Conservation (phyloP, 768 basidiomycete species). For the Xerocomellus intermedius region DNA sequence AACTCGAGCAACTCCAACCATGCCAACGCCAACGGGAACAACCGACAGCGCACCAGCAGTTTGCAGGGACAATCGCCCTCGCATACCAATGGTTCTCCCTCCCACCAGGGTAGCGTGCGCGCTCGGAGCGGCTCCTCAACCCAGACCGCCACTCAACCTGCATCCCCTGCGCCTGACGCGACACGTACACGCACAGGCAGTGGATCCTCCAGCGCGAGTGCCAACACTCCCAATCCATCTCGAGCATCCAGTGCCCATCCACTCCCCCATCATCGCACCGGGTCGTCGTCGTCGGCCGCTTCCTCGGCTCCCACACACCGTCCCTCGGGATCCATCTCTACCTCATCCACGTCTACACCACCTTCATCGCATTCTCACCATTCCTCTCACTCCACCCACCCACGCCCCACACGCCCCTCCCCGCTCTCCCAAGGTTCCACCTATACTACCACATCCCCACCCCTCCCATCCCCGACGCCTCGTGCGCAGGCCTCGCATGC, state of each 20-base stretch:
- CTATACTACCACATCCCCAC: constrained; percentile 14
- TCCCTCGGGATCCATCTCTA: constrained; percentile 27
- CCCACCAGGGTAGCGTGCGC: constrained; percentile 35
- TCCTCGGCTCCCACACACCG: constrained; percentile 23
- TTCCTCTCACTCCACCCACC: constrained; percentile 24
- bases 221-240: constrained; percentile 4
- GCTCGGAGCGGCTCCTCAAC: constrained; percentile 36
- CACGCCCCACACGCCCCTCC: constrained; percentile 33
- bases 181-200: constrained; percentile 34
- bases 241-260: constrained; percentile 25
- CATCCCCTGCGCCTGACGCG: constrained; percentile 18
- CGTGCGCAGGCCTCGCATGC: constrained; percentile 34
- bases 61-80: constrained; percentile 66
- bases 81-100: constrained; percentile 31
- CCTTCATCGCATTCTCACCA: constrained; percentile 31
- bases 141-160: constrained; percentile 27
- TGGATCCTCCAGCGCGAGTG: constrained; percentile 25
- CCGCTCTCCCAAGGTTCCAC: constrained; percentile 35
- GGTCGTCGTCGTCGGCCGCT: constrained; percentile 28
- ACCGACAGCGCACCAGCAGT: constrained; percentile 68
- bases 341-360: constrained; percentile 27
- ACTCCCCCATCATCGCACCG: constrained; percentile 32
- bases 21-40: constrained; percentile 17
- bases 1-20: constrained; percentile 54
- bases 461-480: constrained; percentile 13